These are phyloP conservation scores for Zymoseptoria brevis DNA, from an alignment of 2,329 filamentous ascomycete species.

Conservation along the genomic window DNA sequence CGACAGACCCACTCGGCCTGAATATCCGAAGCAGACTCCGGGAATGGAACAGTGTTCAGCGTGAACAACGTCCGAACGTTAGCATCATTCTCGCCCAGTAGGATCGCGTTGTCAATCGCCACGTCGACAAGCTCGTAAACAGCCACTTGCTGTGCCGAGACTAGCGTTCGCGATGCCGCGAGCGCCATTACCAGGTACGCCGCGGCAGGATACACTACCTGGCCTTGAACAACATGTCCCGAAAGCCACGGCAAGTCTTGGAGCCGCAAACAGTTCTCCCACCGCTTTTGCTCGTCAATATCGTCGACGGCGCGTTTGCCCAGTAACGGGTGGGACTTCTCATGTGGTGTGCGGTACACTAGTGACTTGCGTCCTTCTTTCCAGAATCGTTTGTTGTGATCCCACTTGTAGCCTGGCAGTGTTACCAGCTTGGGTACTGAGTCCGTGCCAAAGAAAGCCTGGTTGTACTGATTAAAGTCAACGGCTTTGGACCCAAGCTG, in stretches of 20 bases:
- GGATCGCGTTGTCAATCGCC: conserved; percentile 12
- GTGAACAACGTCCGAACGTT: conserved; percentile 24
- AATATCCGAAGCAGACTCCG: background rate
- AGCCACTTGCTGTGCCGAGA: conserved; percentile 8
- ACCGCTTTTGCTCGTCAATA: conserved; percentile 11
- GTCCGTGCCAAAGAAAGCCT: conserved; percentile 8
- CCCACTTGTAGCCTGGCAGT: conserved; percentile 12
- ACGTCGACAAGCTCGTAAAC: conserved; percentile 13
- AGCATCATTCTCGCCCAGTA: conserved; percentile 11
- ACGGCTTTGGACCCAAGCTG: conserved; percentile 7
- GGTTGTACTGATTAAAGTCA: conserved; percentile 11
- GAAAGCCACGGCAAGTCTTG: conserved; percentile 27
- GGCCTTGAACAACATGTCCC: conserved; percentile 27
- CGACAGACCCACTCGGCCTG: conserved; percentile 4
- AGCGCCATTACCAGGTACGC: conserved; percentile 19
- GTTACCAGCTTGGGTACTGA: background rate
- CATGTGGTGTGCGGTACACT: conserved; percentile 6
- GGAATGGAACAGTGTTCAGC: conserved; percentile 2
- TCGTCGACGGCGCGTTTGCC: conserved; percentile 12
- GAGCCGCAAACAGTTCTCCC: conserved; percentile 11
- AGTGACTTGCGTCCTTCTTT: conserved; percentile 11
- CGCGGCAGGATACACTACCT: conserved; percentile 28
- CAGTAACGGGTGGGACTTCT: conserved; percentile 10
- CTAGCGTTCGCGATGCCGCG: conserved; percentile 15
- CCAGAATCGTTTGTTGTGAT: conserved; percentile 11